These are phyloP conservation scores for Clarireedia monteithiana DNA, from an alignment of 2,329 filamentous ascomycete species.

Conservation along the genomic window DNA sequence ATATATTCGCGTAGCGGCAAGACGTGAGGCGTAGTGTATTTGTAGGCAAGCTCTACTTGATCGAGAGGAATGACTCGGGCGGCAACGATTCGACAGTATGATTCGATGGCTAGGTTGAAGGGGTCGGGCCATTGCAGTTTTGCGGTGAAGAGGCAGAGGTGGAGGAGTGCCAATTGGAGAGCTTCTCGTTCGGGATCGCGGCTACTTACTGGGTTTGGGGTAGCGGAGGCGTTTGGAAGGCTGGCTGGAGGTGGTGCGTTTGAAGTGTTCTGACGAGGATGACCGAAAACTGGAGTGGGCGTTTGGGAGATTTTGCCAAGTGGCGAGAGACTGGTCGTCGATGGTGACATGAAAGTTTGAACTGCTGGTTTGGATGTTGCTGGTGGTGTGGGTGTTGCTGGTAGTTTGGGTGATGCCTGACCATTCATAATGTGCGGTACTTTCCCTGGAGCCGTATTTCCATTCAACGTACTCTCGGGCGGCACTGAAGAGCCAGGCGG, in stretches of 20 bases:
- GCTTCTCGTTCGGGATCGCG: background rate
- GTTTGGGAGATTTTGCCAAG: too few relatives aligned
- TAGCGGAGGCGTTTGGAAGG: background rate
- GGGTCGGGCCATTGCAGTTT: slow-evolving; percentile 10
- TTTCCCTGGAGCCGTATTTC: too few relatives aligned
- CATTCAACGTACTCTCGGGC: too few relatives aligned
- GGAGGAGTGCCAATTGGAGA: slow-evolving; percentile 10
- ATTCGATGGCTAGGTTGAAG: slow-evolving; percentile 13
- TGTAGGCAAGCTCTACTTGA: slow-evolving; percentile 8
- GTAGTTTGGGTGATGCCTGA: too few relatives aligned
- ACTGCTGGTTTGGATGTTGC: too few relatives aligned
- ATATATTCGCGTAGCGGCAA: background rate
- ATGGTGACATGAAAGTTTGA: too few relatives aligned
- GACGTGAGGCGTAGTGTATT: background rate
- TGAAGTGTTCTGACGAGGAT: background rate
- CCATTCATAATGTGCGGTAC: too few relatives aligned
- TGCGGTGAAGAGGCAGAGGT: slow-evolving; percentile 14
- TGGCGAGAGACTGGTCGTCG: too few relatives aligned
- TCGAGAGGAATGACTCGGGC: background rate
- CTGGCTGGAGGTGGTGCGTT: background rate
- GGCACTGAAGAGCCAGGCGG: too few relatives aligned
- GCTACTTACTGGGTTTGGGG: background rate
- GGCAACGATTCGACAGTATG: slow-evolving; percentile 8
- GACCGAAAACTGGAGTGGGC: background rate
- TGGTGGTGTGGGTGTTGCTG: too few relatives aligned